These are phyloP conservation scores for bread wheat (Triticum aestivum) DNA, from an alignment of 176 grass and related monocot species.

Conservation along the genomic window IWGSC_CS_RefSeq_v2.1 NC_057805.1:167245165-167245664, in stretches of 20 bases:
- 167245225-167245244: too few relatives aligned
- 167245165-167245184: too few relatives aligned
- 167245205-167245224: too few relatives aligned
- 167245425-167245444: slow-evolving; percentile 29
- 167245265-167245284: too few relatives aligned
- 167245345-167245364: neutral
- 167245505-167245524: neutral
- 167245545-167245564: slow-evolving; percentile 11
- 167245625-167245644: neutral
- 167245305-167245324: neutral
- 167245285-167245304: neutral
- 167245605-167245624: slow-evolving; percentile 1
- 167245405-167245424: neutral
- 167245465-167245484: neutral
- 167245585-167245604: slow-evolving; percentile 9
- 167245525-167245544: slow-evolving; percentile 48
- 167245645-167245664: neutral
- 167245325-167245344: neutral
- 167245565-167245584: slow-evolving; percentile 11
- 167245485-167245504: neutral
- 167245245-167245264: too few relatives aligned
- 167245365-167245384: neutral
- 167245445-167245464: neutral
- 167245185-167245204: too few relatives aligned
- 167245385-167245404: neutral